Conservation (phyloP, 176 grass and related monocot genomes). For the Poa annua region DNA sequence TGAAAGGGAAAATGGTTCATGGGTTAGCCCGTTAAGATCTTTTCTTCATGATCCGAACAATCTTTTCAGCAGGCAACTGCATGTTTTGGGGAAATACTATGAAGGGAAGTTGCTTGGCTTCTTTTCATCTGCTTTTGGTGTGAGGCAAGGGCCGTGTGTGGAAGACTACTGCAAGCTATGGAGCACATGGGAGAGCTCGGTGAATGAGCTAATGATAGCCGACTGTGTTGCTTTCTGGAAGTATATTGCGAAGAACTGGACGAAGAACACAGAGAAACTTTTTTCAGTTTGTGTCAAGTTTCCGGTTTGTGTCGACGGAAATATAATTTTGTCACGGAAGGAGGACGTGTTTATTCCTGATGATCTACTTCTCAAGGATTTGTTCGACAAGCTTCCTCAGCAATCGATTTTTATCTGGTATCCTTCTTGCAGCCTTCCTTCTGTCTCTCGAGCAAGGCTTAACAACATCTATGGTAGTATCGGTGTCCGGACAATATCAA, state of each 20-base stretch:
- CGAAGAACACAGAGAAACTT: constrained; percentile 16
- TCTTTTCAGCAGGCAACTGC: constrained; percentile 53
- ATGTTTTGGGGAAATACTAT: constrained; percentile 67
- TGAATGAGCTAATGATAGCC: background rate
- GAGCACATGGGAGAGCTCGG: constrained; percentile 55
- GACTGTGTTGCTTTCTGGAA: constrained; percentile 61
- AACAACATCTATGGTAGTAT: constrained; percentile 56
- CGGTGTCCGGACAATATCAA: constrained; percentile 58
- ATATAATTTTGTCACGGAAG: constrained; percentile 47
- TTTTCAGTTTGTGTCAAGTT: constrained; percentile 51
- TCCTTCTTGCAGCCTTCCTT: constrained; percentile 27
- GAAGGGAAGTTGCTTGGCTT: constrained; percentile 41
- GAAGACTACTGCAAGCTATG: constrained; percentile 59
- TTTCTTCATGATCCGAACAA: constrained; percentile 49
- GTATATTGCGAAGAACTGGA: constrained; percentile 56
- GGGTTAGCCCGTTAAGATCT: constrained; percentile 50
- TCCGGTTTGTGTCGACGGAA: constrained; percentile 29
- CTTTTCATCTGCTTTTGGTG: constrained; percentile 46
- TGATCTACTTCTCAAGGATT: constrained; percentile 65
- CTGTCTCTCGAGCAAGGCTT: constrained; percentile 42
- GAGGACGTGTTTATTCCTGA: constrained; percentile 66
- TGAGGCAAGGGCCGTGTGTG: constrained; percentile 41
- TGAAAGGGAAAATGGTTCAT: constrained; percentile 34
- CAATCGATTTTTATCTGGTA: constrained; percentile 65
- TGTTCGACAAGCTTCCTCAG: constrained; percentile 49